Conservation (phyloP, 108 stramenopile genomes). For the Schizochytrium sp. region DNA sequence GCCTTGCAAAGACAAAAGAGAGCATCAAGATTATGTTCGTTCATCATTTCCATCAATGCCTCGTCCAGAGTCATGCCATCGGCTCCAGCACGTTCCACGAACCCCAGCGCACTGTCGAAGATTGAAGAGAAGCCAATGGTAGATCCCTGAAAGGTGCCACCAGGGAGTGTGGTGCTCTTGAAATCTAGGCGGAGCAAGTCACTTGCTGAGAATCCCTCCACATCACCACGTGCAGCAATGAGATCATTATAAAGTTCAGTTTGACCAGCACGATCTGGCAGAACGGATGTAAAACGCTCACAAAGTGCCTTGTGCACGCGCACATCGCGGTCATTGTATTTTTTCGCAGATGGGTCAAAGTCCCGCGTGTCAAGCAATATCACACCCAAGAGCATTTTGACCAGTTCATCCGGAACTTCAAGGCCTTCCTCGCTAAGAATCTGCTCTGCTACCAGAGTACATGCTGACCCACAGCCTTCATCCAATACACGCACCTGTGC, state of each 20-base stretch:
- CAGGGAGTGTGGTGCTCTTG: not conserved
- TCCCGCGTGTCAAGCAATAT: conserved; percentile 56
- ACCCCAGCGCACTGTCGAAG: conserved; percentile 24
- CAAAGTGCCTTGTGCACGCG: conserved; percentile 11
- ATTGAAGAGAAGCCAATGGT: conserved; percentile 14
- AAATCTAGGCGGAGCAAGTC: conserved; percentile 47
- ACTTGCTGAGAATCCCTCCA: not conserved
- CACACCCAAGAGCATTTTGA: conserved; percentile 2
- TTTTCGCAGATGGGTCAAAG: conserved; percentile 36
- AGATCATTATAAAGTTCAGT: not conserved
- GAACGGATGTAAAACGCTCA: not conserved
- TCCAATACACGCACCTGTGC: conserved; percentile 28
- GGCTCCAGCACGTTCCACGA: not conserved
- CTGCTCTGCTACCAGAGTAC: conserved; percentile 27
- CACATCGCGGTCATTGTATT: conserved; percentile 20
- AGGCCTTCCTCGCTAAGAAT: conserved; percentile 41
- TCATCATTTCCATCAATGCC: not conserved
- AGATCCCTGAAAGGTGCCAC: not conserved
- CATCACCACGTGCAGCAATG: conserved; percentile 2
- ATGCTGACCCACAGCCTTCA: conserved; percentile 42
- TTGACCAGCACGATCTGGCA: conserved; percentile 3
- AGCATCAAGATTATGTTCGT: not conserved
- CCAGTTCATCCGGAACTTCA: conserved; percentile 1
- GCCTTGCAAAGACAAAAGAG: conserved; percentile 31
- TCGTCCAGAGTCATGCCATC: not conserved